Base-by-base conservation (phyloP, 2,329 filamentous ascomycete species). In the Drechmeria coniospora region DNA sequence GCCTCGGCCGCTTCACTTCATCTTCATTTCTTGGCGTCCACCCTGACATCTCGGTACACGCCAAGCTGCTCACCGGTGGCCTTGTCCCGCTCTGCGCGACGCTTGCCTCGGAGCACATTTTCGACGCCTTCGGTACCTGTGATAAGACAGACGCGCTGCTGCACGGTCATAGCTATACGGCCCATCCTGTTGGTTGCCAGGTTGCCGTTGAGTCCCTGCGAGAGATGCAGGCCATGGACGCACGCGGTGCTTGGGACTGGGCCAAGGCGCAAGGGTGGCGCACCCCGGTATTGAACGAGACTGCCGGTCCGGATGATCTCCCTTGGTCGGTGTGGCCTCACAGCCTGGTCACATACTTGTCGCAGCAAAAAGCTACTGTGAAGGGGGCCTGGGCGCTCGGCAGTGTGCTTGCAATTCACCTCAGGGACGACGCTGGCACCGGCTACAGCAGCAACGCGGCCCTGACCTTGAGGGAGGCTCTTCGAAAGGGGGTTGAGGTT, bases 81-180 rank as follows among this genome's bases (percentile, higher is more conserved):
- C 54, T 90, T 0, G 55, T 92, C 0, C 83, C 82, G 0, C 66
- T 92, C 0, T 82, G 77, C 41, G 67, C 74, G 1, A 92, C 83
- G 0, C 55, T 80, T 4, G 79, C 82, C 0, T 83, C 77, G 20
- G 61, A 83, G 32, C 64, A 62, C 32, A 75, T 92, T 25, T 90
- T 84, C 49, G 44, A 69, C 2, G 68, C 71, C 0, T 92, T 92
- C 44, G 56, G 68, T 9, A 74, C 75, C 28, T 59, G 68, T 1
- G 73, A 82, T 26, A 92, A 90, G 53, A 72, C 68, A 1, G 79
- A 87, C 38, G 82, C 82, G 0, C 53, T 92, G 5, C 57, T 92
- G 4, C 83, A 92, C 40, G 82, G 82, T 0, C 82, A 92, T 46
- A 87, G 79, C 47, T 92, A 92, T 51, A 92, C 82, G 0, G 82